phyloP scores from a whole-genome alignment of 2,329 filamentous ascomycete species.

The Phymatotrichopsis omnivora region DNA sequence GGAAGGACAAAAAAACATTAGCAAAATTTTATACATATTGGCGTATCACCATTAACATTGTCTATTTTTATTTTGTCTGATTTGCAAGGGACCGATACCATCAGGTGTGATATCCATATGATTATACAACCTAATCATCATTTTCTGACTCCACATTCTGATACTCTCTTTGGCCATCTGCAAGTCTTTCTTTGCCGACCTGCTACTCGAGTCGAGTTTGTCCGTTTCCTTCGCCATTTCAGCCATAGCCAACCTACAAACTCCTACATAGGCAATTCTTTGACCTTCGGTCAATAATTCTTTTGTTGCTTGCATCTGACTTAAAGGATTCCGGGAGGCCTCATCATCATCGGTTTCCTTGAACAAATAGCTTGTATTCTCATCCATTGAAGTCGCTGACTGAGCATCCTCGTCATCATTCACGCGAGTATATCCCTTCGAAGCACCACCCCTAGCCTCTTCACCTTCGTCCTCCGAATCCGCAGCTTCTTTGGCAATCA shows the following conservation, averaged over 20 bases:
- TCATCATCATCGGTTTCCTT: conserved; percentile 67
- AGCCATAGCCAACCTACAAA: conserved; percentile 71
- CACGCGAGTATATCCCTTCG: conserved; percentile 92
- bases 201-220: conserved; percentile 50
- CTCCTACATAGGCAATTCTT: conserved; percentile 87
- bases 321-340: conserved; percentile 71
- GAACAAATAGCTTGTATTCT: conserved; percentile 93
- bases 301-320: conserved; percentile 92
- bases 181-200: conserved; percentile 56
- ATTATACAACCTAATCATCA: conserved; percentile 87
- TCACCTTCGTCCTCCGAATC: conserved; percentile 58
- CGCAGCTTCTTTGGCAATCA: conserved; percentile 70
- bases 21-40: background rate
- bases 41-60: background rate
- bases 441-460: conserved; percentile 67
- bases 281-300: conserved; percentile 91
- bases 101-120: conserved; percentile 92
- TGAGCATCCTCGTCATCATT: conserved; percentile 88
- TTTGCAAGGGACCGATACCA: conserved; percentile 28
- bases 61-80: too few relatives aligned
- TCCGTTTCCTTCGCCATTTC: conserved; percentile 63
- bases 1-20: background rate
- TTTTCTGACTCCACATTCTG: conserved; percentile 96
- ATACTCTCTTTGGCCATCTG: conserved; percentile 62
- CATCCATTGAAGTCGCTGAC: conserved; percentile 91